Percentiles rank a stretch among this genome's conserved stretches.
Evolutionary conservation across 2,329 filamentous ascomycete genomes (phyloP).

Genomic region (Fusarium sp.): DNA sequence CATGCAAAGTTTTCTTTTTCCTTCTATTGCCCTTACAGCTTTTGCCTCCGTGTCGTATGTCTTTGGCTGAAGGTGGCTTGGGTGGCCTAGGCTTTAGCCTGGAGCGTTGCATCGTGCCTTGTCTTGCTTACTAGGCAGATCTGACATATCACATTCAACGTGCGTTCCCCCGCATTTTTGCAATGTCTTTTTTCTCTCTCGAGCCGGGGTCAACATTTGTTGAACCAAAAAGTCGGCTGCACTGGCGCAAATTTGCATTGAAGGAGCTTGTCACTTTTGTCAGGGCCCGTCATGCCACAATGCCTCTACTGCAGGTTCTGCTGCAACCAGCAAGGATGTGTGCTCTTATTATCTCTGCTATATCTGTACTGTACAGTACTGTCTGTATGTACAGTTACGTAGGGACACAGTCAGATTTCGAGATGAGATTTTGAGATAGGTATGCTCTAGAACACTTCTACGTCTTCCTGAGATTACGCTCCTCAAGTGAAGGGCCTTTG

Average conservation of each 20-base stretch:
- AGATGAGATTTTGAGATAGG: background rate
- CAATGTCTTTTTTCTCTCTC: background rate
- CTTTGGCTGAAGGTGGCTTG: conserved; percentile 8
- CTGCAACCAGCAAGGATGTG: conserved; percentile 25
- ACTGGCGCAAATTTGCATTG: conserved; percentile 18
- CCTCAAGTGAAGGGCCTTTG: conserved; percentile 18
- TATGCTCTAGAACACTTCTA: background rate
- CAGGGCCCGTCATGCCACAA: conserved; percentile 24
- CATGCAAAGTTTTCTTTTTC: background rate
- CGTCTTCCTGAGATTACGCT: conserved; percentile 1
- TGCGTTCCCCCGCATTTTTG: conserved; percentile 44
- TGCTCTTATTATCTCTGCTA: conserved; percentile 7
- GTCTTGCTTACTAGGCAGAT: conserved; percentile 38
- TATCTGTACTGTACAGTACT: background rate
- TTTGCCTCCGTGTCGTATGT: conserved; percentile 14
- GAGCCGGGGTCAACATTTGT: conserved; percentile 15
- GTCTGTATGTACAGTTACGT: conserved; percentile 11
- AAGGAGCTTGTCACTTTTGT: conserved; percentile 23
- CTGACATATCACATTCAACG: conserved; percentile 39
- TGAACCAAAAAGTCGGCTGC: conserved; percentile 24
- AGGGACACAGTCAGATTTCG: conserved; percentile 20
- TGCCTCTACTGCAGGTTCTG: conserved; percentile 41
- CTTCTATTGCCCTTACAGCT: background rate
- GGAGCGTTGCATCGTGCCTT: conserved; percentile 40
- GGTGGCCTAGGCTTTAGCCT: conserved; percentile 19